Evolutionary conservation across 1,139 yeast genomes (phyloP).

Genomic region (Suhomyces panamericanus): DNA sequence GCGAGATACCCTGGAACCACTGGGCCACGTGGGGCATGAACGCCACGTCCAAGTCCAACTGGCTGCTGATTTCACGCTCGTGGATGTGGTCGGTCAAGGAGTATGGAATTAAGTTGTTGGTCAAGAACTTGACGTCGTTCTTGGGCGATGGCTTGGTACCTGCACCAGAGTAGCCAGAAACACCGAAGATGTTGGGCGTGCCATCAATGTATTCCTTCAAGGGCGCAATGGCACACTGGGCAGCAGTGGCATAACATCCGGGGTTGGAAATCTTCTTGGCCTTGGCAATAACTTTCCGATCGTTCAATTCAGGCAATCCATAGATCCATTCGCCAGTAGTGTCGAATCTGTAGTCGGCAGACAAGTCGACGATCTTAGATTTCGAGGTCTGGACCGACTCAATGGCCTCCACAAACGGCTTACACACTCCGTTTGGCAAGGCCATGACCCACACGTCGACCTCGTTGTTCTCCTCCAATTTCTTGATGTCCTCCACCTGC

Average conservation of each 20-base stretch:
- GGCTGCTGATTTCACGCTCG: slow-evolving; percentile 85
- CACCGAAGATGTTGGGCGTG: slow-evolving; percentile 86
- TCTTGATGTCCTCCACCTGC: slow-evolving; percentile 80
- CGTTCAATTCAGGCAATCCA: slow-evolving; percentile 83
- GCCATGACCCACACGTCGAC: slow-evolving; percentile 99
- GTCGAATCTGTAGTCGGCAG: slow-evolving; percentile 96
- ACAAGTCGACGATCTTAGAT: slow-evolving; percentile 84
- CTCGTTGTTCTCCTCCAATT: slow-evolving; percentile 70
- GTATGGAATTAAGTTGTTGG: slow-evolving; percentile 89
- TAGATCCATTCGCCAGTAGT: slow-evolving; percentile 85
- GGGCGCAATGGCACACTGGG: slow-evolving; percentile 92
- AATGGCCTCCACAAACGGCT: slow-evolving; percentile 94
- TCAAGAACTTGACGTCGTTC: slow-evolving; percentile 74
- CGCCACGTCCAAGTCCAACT: slow-evolving; percentile 76
- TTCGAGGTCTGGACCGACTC: slow-evolving; percentile 58
- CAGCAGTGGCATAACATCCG: slow-evolving; percentile 98
- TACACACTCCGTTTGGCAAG: slow-evolving; percentile 95
- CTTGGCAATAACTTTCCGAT: slow-evolving; percentile 62
- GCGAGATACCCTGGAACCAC: slow-evolving; percentile 98
- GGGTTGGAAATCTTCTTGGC: slow-evolving; percentile 92
- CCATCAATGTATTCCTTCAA: slow-evolving; percentile 63
- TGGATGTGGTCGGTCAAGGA: slow-evolving; percentile 95
- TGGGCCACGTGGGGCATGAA: slow-evolving; percentile 97
- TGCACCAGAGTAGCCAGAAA: slow-evolving; percentile 98
- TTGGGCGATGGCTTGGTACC: slow-evolving; percentile 98